Base-by-base conservation (phyloP, 208 protist species). In the Crithidia acanthocephali region DNA sequence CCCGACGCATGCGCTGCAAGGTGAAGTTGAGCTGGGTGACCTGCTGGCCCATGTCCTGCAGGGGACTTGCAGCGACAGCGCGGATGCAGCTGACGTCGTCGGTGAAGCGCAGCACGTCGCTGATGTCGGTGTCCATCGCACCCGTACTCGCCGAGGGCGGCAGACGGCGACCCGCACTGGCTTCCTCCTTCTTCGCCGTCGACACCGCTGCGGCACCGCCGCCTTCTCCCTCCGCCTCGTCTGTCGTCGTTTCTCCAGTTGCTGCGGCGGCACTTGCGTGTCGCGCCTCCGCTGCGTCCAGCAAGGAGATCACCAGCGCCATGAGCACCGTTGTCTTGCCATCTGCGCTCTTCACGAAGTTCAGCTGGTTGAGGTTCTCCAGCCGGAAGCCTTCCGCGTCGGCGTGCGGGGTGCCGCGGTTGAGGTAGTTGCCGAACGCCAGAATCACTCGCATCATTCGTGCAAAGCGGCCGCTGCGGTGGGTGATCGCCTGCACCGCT, bases 241-340 rank as follows among this genome's bases (percentile, higher is more conserved):
- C 27, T 56, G 15, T 42, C 37, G 13, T 13, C 9, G 37, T 13
- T 6, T 42, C 37, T 13, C 13, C 13, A 6, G 37, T 42, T 42
- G 13, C 37, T 42, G 8, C 50, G n/a, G n/a, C n/a, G n/a, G n/a
- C n/a, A n/a, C n/a, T n/a, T 25, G 22, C n/a, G 6, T 52, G 27
- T 27, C 6, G 32, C n/a, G 6, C 27, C 35, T 42, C 28, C 20
- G 30, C 50, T 15, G 40, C 62, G n/a, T 84, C 80, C 20, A 81
- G 44, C 32, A 94, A 58, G 20, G 73, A 84, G 22, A 91, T 47
- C 45, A 91, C 81, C 27, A 92, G 47, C 50, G 87, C 82, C 74
- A 90, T 86, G 30, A 95, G 70, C 65, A 88, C 75, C 16, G 84
- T 91, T n/a, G 85, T 86, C 69, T 87, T 88, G 30, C 90, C 90